These are phyloP conservation scores for Hyaloraphidium curvatum DNA, from an alignment of 192 early-diverging fungal genomes.

Conservation along the genomic window DNA sequence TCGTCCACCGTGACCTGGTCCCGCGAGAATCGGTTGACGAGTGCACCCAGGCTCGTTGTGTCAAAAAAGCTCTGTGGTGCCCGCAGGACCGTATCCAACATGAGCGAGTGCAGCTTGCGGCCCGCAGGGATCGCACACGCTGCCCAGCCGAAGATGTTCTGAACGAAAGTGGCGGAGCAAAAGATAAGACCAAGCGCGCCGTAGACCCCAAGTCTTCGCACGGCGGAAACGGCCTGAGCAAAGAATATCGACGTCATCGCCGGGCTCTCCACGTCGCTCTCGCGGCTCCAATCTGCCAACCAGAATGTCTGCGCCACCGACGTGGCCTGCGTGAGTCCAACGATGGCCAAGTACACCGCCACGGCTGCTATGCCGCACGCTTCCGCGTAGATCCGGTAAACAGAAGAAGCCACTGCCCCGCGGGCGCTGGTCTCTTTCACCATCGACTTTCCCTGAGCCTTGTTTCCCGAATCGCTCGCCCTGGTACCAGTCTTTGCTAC, in stretches of 20 bases:
- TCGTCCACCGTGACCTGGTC: neutral
- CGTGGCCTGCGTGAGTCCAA: neutral
- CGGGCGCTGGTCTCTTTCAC: too few species aligned
- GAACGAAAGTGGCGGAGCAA: neutral
- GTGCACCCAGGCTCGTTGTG: neutral
- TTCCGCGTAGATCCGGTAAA: neutral
- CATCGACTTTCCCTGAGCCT: too few species aligned
- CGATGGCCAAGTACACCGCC: neutral
- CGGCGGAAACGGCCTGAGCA: neutral
- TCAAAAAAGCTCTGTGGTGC: neutral
- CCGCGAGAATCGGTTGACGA: neutral
- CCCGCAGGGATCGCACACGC: neutral
- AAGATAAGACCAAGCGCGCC: neutral
- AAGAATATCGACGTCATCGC: neutral
- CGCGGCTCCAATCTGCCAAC: neutral
- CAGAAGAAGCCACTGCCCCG: neutral
- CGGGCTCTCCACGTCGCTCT: neutral
- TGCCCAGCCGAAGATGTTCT: neutral
- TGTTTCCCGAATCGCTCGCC: too few species aligned
- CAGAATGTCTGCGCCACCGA: neutral
- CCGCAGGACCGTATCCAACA: neutral
- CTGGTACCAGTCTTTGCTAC: too few species aligned
- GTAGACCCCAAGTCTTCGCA: neutral
- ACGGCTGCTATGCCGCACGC: neutral
- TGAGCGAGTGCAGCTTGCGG: neutral